A percentile compares a stretch with the other conserved stretches of the same genome.
Evolutionary conservation across 2,329 filamentous ascomycete genomes (phyloP).

Genomic region (Pseudogymnoascus sp.): DNA sequence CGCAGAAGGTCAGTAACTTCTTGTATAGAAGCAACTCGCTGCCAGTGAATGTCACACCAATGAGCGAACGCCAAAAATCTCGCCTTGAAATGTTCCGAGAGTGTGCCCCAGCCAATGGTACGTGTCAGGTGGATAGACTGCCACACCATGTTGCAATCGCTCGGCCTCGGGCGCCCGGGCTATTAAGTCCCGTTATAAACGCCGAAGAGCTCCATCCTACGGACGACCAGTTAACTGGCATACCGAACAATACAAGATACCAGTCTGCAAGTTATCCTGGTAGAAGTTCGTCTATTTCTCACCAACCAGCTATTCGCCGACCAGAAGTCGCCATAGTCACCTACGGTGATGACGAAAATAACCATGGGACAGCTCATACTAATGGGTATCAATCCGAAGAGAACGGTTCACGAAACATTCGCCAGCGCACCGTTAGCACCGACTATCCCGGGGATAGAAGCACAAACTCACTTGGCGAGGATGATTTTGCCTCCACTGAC

Average conservation of each 20-base stretch:
- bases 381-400: background rate
- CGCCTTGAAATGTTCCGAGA: conserved; percentile 4
- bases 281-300: background rate
- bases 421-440: background rate
- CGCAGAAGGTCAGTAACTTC: background rate
- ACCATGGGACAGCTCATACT: background rate
- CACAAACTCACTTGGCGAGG: background rate
- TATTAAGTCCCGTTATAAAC: background rate
- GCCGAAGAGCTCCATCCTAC: background rate
- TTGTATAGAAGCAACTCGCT: conserved; percentile 3
- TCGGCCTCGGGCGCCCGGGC: background rate
- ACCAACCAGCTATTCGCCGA: background rate
- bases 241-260: background rate
- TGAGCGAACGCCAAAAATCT: conserved; percentile 4
- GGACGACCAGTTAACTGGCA: background rate
- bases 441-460: background rate
- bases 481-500: background rate
- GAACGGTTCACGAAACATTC: background rate
- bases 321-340: background rate
- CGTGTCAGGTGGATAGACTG: background rate
- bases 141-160: conserved; percentile 4
- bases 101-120: background rate
- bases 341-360: background rate
- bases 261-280: background rate
- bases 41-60: conserved; percentile 3